phyloP scores from a whole-genome alignment of 192 early-diverging fungal species.

The Mortierella claussenii region DNA sequence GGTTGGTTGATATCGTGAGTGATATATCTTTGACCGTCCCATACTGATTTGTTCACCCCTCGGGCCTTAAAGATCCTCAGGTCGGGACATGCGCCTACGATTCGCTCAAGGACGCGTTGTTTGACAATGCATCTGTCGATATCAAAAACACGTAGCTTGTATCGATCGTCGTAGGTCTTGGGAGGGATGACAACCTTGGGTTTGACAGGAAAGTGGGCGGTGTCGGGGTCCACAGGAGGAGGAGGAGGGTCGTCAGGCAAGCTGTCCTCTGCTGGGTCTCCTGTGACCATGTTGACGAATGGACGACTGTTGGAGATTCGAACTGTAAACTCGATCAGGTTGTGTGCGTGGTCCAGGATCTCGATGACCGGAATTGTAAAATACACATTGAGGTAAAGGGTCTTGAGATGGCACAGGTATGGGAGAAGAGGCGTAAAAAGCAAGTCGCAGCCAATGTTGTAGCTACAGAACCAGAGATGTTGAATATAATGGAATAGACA shows the following conservation, averaged over 20 bases:
- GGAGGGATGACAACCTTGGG: conserved; percentile 16
- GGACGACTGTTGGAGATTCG: background rate
- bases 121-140: background rate
- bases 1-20: background rate
- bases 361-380: background rate
- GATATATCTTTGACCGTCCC: background rate
- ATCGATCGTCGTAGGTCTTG: conserved; percentile 6
- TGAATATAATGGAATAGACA: background rate
- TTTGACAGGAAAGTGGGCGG: conserved; percentile 12
- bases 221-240: conserved; percentile 12
- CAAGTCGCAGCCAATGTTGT: background rate
- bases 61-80: conserved; percentile 13
- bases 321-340: background rate
- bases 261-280: background rate
- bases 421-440: background rate
- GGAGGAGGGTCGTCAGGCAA: background rate
- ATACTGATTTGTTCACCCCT: background rate
- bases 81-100: conserved; percentile 24
- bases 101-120: conserved; percentile 19
- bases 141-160: conserved; percentile 17
- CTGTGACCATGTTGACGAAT: background rate
- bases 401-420: background rate
- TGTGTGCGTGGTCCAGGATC: background rate
- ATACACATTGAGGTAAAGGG: background rate
- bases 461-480: background rate